phyloP scores from a whole-genome alignment of 306 rosid genomes.

The Alnus glutinosa region DNA sequence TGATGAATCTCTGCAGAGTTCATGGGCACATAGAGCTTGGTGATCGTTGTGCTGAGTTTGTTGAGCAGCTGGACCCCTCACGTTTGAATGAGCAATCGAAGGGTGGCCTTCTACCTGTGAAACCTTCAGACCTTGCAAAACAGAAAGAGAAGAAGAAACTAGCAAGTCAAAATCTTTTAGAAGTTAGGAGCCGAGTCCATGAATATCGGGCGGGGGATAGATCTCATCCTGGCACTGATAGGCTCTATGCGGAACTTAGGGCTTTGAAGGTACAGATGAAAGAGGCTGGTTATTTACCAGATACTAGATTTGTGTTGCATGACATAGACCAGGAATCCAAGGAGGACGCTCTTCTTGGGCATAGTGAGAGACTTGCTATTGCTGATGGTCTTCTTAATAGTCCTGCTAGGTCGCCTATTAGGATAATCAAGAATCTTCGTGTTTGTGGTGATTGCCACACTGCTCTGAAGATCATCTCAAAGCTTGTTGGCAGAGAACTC shows the following conservation, averaged over 20 bases:
- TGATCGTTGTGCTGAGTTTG: constrained; percentile 70
- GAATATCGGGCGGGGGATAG: constrained; percentile 91
- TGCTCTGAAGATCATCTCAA: constrained; percentile 48
- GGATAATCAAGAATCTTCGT: constrained; percentile 85
- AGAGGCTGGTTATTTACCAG: constrained; percentile 83
- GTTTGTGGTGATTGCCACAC: constrained; percentile 56
- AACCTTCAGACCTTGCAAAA: constrained; percentile 50
- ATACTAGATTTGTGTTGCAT: constrained; percentile 78
- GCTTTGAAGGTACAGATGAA: constrained; percentile 72
- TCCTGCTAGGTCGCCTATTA: constrained; percentile 60
- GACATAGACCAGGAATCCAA: constrained; percentile 86
- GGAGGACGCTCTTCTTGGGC: constrained; percentile 77
- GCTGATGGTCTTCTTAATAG: constrained; percentile 71
- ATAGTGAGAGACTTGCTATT: constrained; percentile 87
- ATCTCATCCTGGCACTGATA: constrained; percentile 69
- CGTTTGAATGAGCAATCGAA: constrained; percentile 60
- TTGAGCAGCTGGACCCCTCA: constrained; percentile 62
- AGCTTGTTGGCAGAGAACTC: constrained; percentile 49
- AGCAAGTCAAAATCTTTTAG: constrained; percentile 55
- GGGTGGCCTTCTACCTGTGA: constrained; percentile 69
- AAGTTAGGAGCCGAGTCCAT: constrained; percentile 71
- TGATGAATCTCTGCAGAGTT: constrained; percentile 80
- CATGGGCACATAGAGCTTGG: constrained; percentile 74
- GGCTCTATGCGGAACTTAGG: constrained; percentile 63
- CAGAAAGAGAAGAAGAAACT: constrained; percentile 63